Conservation (phyloP, 2,329 filamentous ascomycete species). For the Clarireedia sp. region DNA sequence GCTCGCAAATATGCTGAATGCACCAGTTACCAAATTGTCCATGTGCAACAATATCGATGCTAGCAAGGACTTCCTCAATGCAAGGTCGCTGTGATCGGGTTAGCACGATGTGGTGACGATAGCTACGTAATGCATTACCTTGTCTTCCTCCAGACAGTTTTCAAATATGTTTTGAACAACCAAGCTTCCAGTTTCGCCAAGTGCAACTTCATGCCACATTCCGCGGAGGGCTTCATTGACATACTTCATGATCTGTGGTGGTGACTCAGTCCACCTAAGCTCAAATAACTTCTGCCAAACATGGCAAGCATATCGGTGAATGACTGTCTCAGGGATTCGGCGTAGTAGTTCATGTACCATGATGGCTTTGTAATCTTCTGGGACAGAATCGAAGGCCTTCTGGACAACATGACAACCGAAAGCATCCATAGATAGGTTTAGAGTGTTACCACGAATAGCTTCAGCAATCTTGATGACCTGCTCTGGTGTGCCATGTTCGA, state of each 20-base stretch:
- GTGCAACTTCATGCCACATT: constrained; percentile 98
- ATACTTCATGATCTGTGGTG: constrained; percentile 96
- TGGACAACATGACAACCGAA: constrained; percentile 98
- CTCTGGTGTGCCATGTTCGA: constrained; percentile 92
- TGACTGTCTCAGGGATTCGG: constrained; percentile 93
- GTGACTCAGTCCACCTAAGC: constrained; percentile 87
- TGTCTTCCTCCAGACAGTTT: constrained; percentile 97
- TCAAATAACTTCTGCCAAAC: constrained; percentile 99
- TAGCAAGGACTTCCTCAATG: constrained; percentile 90
- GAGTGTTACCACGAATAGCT: constrained; percentile 85
- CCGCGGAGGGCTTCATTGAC: constrained; percentile 91
- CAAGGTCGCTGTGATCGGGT: constrained; percentile 67
- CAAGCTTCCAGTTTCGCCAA: constrained; percentile 93
- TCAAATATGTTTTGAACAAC: constrained; percentile 99
- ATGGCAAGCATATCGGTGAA: constrained; percentile 97
- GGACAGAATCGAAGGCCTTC: constrained; percentile 96
- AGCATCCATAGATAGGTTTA: constrained; percentile 94
- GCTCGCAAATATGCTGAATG: constrained; percentile 98
- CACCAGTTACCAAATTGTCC: constrained; percentile 99
- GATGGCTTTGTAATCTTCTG: constrained; percentile 93
- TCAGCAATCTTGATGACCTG: constrained; percentile 93
- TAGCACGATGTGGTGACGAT: constrained; percentile 11
- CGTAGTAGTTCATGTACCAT: constrained; percentile 98
- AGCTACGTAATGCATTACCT: constrained; percentile 48
- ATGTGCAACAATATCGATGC: constrained; percentile 93